These are phyloP conservation scores for Gossypium arboreum DNA, from an alignment of 345 rosid species.

Conservation along the genomic window DNA sequence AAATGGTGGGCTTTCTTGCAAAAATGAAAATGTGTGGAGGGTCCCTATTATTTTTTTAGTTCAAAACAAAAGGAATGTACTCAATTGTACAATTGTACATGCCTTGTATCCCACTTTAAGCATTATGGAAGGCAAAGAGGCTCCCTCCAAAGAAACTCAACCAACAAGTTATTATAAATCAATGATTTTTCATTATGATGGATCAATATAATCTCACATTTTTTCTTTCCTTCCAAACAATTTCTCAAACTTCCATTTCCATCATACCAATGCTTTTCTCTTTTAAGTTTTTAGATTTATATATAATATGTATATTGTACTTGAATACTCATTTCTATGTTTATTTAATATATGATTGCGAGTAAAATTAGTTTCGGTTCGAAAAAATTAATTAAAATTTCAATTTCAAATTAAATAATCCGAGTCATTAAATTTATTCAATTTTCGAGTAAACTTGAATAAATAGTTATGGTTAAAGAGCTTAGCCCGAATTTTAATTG, in stretches of 20 bases:
- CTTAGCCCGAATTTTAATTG: no score
- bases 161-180: conserved; percentile 24
- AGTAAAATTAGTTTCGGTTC: no score
- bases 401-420: no score
- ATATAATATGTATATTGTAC: neutral
- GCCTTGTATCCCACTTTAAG: conserved; percentile 28
- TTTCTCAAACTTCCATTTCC: neutral
- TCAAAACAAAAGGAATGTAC: neutral
- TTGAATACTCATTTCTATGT: neutral
- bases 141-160: conserved; percentile 20
- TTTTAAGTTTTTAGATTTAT: neutral
- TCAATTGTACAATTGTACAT: neutral
- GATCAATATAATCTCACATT: neutral
- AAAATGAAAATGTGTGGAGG: neutral
- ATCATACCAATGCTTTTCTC: neutral
- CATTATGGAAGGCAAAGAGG: conserved; percentile 23
- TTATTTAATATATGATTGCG: no score
- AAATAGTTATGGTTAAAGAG: no score
- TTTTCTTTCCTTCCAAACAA: conserved; percentile 16
- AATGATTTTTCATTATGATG: conserved; percentile 11
- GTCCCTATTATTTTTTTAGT: neutral
- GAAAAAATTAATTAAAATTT: no score
- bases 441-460: no score
- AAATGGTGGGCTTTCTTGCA: no score
- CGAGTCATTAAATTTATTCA: no score